Conservation (phyloP, 192 early-diverging fungal species). For the Coemansia umbellata region DNA sequence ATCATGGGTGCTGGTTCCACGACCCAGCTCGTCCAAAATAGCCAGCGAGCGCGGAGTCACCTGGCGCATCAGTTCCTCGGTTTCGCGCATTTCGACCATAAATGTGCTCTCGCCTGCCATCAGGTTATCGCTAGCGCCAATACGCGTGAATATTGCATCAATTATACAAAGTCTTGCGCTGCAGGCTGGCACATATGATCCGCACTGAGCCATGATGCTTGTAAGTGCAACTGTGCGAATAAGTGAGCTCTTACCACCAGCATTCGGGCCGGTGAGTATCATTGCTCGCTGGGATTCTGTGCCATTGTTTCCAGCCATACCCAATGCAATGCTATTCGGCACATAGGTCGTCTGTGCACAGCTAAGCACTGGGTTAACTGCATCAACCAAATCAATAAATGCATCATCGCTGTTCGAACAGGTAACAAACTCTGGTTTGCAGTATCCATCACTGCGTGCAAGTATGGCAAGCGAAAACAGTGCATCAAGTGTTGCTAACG, state of each 20-base stretch:
- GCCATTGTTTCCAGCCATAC: constrained; percentile 37
- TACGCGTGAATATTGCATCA: constrained; percentile 92
- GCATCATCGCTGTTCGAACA: constrained; percentile 58
- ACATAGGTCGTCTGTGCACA: constrained; percentile 66
- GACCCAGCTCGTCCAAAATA: constrained; percentile 94
- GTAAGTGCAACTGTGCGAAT: constrained; percentile 89
- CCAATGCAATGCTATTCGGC: constrained; percentile 80
- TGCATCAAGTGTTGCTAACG: constrained; percentile 62
- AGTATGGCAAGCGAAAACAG: constrained; percentile 64
- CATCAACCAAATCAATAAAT: constrained; percentile 74
- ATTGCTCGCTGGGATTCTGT: constrained; percentile 56
- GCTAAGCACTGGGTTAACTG: constrained; percentile 62
- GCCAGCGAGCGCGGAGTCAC: constrained; percentile 84
- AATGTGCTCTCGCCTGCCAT: constrained; percentile 92
- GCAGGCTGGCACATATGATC: constrained; percentile 86
- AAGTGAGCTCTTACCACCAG: constrained; percentile 96
- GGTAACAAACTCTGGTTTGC: constrained; percentile 70
- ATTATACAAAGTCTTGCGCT: constrained; percentile 71
- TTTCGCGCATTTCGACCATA: constrained; percentile 94
- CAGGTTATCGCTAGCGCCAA: constrained; percentile 96
- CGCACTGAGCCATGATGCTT: constrained; percentile 93
- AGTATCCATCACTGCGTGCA: constrained; percentile 84
- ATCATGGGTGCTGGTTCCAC: constrained; percentile 96
- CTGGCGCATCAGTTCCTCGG: constrained; percentile 82
- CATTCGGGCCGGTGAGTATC: constrained; percentile 94